Evolutionary conservation across 2,329 filamentous ascomycete species (phyloP), one percentile per base, ranked within the genome.

Genomic region (Hymenoscyphus linearis): DNA sequence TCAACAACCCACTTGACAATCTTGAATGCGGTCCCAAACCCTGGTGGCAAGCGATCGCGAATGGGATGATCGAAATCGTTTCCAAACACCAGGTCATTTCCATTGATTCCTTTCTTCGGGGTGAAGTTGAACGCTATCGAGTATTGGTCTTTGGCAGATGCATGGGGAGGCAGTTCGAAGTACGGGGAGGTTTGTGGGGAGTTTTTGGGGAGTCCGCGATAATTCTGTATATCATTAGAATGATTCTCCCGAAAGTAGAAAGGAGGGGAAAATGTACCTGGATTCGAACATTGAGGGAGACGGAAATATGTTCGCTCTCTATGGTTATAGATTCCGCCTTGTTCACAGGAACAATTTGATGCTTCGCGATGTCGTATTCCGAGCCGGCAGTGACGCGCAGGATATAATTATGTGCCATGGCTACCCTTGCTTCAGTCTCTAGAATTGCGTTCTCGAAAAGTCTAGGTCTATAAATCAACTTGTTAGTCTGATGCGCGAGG

Each of bases 31-130:
- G 90, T 88, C 71, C 85, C 85, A 75, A 96, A 96, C 0, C 93
- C 92, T 0, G 91, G 90, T 0, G 95, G 93, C 1, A 99, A 79
- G 16, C 87, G 84, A 72, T 96, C 89, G 34, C 91, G 85, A 68
- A 99, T 95, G 0, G 95, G 91, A 57, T 89, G 85, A 71, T 96
- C 93, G 73, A 98, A 97, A 78, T 97, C 92, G 74, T 98, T 98
- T 50, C 93, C 95, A 69, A 96, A 96, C 59, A 97, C 86, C 2
- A 99, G 80, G 64, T 96, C 86, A 37, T 73, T 65, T 14, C 64
- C 68, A 59, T 54, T 64, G 59, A 66, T 66, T 65, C 62, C 54
- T 9, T 36, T 55, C 69, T 89, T 90, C n/a, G 89, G 90, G 0
- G 83, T 85, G 74, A 97, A 90, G 53, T 84, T 82, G 72, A 96